These are phyloP conservation scores for Neodidymelliopsis sp. DNA, from an alignment of 2,329 filamentous ascomycete genomes.

Conservation along the genomic window DNA sequence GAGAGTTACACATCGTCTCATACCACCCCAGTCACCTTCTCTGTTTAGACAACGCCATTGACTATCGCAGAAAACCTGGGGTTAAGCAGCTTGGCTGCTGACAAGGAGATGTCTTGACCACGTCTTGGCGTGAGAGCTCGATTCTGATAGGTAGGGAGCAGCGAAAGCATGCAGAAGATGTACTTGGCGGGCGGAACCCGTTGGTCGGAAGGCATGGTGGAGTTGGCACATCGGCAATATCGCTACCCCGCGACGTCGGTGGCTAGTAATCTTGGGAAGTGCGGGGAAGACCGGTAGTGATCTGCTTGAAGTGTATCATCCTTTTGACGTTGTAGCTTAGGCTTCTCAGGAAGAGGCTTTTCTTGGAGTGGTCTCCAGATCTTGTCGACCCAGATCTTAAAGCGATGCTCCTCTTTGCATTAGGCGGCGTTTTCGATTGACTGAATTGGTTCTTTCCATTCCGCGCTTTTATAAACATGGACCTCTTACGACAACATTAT, in stretches of 20 bases:
- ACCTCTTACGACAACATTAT: no score
- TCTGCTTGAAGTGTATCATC: slow-evolving; percentile 2
- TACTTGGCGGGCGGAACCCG: slow-evolving; percentile 13
- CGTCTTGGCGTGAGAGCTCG: slow-evolving; percentile 18
- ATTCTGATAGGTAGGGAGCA: slow-evolving; percentile 20
- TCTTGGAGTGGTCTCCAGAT: no score
- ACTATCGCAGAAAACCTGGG: slow-evolving; percentile 27
- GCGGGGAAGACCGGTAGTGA: slow-evolving; percentile 12
- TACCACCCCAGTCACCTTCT: slow-evolving; percentile 21
- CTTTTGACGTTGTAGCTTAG: no score
- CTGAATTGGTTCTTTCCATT: no score
- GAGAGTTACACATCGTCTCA: slow-evolving; percentile 23
- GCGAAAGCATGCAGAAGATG: slow-evolving; percentile 11
- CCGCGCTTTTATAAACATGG: no score
- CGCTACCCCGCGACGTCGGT: slow-evolving; percentile 18
- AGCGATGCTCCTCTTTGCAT: no score
- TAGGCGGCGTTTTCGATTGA: no score
- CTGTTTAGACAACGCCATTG: slow-evolving; percentile 18
- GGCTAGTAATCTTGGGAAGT: slow-evolving; percentile 17
- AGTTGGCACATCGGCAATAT: slow-evolving; percentile 9
- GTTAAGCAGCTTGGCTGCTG: slow-evolving; percentile 26
- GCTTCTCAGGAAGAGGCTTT: no score
- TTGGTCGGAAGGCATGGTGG: slow-evolving; percentile 1
- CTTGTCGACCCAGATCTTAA: no score
- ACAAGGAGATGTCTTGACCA: slow-evolving; percentile 30